Conservation (phyloP, 352 stramenopile genomes). For the Globisporangium mamillatum region DNA sequence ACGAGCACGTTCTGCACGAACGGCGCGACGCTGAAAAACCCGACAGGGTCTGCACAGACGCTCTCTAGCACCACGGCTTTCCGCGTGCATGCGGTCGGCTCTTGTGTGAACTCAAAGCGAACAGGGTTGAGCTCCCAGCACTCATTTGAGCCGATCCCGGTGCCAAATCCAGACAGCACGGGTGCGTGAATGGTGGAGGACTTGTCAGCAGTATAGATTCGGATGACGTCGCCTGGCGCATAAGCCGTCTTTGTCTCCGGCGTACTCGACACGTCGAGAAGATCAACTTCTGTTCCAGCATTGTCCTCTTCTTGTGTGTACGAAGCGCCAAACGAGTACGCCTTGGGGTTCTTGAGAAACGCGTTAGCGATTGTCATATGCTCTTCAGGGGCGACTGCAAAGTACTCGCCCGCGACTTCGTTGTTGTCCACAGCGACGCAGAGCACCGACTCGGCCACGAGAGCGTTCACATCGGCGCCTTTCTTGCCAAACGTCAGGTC, state of each 20-base stretch:
- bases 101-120: conserved; percentile 24
- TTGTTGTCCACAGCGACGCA: conserved; percentile 53
- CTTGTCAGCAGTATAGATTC: conserved; percentile 18
- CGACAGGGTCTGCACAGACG: conserved; percentile 11
- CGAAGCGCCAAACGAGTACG: conserved; percentile 22
- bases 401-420: conserved; percentile 39
- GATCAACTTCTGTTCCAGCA: not conserved
- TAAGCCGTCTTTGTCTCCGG: conserved; percentile 15
- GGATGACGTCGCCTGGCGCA: conserved; percentile 30
- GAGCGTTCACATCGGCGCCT: conserved; percentile 24
- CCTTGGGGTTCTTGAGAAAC: conserved; percentile 40
- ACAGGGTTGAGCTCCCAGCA: conserved; percentile 26
- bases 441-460: conserved; percentile 44
- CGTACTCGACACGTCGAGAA: not conserved
- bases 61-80: conserved; percentile 11
- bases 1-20: conserved; percentile 24
- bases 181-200: conserved; percentile 15
- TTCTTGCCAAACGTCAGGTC: conserved; percentile 30
- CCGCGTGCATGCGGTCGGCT: conserved; percentile 13
- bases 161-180: conserved; percentile 21
- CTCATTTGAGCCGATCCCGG: conserved; percentile 21
- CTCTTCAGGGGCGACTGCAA: conserved; percentile 24
- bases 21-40: conserved; percentile 17
- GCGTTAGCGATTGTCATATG: conserved; percentile 31
- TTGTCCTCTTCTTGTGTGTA: not conserved